A percentile compares a stretch with the other conserved stretches of the same genome.
phyloP scores from a whole-genome alignment of 192 early-diverging fungal genomes.

The Backusella liffmaniae region DNA sequence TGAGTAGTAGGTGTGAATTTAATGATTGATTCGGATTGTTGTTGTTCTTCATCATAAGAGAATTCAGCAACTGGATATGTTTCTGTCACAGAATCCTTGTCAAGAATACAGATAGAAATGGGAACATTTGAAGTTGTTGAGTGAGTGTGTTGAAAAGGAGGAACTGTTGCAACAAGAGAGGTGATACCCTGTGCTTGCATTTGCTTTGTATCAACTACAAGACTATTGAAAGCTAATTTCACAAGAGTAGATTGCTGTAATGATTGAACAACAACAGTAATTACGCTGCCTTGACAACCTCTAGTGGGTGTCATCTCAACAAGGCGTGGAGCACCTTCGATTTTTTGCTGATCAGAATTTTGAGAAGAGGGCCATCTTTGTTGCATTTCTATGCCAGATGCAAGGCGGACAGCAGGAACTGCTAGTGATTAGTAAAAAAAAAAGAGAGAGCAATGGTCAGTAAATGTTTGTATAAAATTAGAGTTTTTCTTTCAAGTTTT shows the following conservation, averaged over 20 bases:
- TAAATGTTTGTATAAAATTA: not conserved
- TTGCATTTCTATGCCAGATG: conserved; percentile 25
- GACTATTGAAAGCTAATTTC: conserved; percentile 45
- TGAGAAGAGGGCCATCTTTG: conserved; percentile 9
- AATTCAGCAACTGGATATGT: conserved; percentile 47
- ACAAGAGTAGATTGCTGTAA: conserved; percentile 6
- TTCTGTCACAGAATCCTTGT: conserved; percentile 41
- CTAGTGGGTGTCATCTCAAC: conserved; percentile 12
- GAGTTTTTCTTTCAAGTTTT: not conserved
- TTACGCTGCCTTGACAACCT: conserved; percentile 20
- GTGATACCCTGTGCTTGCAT: conserved; percentile 41
- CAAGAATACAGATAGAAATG: conserved; percentile 44
- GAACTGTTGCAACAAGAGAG: conserved; percentile 42
- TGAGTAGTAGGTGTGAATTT: not conserved
- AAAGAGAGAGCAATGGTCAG: not conserved
- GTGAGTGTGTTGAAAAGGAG: conserved; percentile 41
- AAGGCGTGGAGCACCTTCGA: not conserved
- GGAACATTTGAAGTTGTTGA: conserved; percentile 42
- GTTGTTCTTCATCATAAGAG: conserved; percentile 24
- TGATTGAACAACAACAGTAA: conserved; percentile 24
- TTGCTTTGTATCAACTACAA: conserved; percentile 52
- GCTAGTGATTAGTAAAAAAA: not conserved
- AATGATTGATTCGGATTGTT: not conserved
- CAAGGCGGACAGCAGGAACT: conserved; percentile 26
- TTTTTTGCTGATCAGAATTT: not conserved